Conservation (phyloP, 768 basidiomycete species). For the Candolleomyces eurysporus region DNA sequence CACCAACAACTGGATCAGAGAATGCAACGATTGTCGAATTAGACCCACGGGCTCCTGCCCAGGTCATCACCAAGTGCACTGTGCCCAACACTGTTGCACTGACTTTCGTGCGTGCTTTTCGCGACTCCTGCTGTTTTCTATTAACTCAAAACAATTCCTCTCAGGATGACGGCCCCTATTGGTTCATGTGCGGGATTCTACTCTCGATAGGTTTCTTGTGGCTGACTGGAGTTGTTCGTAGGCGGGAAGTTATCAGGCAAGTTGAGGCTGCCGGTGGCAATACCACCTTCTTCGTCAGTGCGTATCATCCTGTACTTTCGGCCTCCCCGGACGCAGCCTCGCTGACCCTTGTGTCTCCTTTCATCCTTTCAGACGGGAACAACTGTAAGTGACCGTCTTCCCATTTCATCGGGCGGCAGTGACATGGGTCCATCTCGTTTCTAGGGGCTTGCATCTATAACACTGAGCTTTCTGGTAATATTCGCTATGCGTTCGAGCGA, state of each 20-base stretch:
- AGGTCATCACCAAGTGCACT: constrained; percentile 34
- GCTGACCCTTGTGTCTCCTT: neutral
- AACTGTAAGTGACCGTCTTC: constrained; percentile 17
- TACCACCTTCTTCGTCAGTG: constrained; percentile 47
- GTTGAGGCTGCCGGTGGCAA: constrained; percentile 30
- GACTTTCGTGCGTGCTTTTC: constrained; percentile 32
- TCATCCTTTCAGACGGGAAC: constrained; percentile 19
- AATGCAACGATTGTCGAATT: neutral
- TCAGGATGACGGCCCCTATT: constrained; percentile 44
- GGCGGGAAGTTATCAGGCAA: constrained; percentile 32
- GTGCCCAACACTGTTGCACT: constrained; percentile 38
- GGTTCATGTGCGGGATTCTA: constrained; percentile 27
- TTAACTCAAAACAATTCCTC: neutral
- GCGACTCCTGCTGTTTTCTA: neutral
- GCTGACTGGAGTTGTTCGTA: constrained; percentile 10
- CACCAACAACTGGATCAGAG: neutral
- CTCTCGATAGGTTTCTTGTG: neutral
- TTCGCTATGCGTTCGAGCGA: constrained; percentile 31
- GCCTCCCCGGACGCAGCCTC: neutral
- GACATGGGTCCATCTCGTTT: neutral
- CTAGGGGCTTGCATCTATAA: constrained; percentile 34
- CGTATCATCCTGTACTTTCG: constrained; percentile 6
- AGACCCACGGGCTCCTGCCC: constrained; percentile 16
- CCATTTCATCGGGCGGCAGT: neutral
- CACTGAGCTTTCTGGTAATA: constrained; percentile 18